Base-by-base conservation (phyloP, 495 filamentous ascomycete species). In the Annulohypoxylon nitens region DNA sequence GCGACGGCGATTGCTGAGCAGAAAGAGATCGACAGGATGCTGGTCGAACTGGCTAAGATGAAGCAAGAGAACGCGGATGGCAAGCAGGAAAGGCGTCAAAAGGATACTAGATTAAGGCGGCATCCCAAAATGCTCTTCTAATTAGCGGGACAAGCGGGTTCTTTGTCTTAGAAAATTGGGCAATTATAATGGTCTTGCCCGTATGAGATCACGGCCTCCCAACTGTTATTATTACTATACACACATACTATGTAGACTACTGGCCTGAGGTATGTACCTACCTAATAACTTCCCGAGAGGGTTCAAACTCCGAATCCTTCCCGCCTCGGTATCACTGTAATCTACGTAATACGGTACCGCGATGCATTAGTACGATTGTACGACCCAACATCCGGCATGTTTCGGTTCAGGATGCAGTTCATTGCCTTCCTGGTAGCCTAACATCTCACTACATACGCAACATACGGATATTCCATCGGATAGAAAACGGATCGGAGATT, bases 21-120 rank as follows among this genome's bases (percentile, higher is more conserved):
- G 25, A 76, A 66, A 41, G 77, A 78, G 50, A 77, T 78, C 0
- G 51, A 75, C 1, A 71, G 43, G 43, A 78, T 78, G 76, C 20
- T 77, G 57, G 76, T 71, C 1, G 88, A 75, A 65, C 55, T 78
- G 10, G 63, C 53, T 0, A 67, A 68, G 36, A 69, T 73, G 60
- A 71, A 62, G 64, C 37, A 69, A n/a, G 64, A 75, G 54, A 54
- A 69, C 45, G 34, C 26, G 11, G 34, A 58, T n/a, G 64, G 61
- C 48, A 75, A 77, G 64, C 43, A 65, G 16, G 36, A 58, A 6
- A 69, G 67, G 20, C 43, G 47, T 10, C 57, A 47, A 8, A 70
- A 69, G 60, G 66, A 63, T 41, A 74, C 71, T 50, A 65, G 63
- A 54, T 64, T 74, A 63, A 41, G 71, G 45, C 71, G 71, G 58